phyloP scores from a whole-genome alignment of 2,329 filamentous ascomycete species.

The Calycina herbarum region DNA sequence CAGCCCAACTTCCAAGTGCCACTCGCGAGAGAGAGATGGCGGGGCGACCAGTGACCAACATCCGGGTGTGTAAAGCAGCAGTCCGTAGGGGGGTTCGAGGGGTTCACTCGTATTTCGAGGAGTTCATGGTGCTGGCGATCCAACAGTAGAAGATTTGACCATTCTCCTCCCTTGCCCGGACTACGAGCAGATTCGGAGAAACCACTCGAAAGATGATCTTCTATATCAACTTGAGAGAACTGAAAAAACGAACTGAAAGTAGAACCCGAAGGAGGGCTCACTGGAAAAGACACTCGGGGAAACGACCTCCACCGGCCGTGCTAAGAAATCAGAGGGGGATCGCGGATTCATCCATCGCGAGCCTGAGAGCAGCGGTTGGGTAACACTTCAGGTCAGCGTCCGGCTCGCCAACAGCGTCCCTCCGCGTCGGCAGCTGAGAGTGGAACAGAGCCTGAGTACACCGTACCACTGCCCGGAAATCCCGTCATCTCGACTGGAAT shows the following conservation, averaged over 20 bases:
- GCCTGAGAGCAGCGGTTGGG: background rate
- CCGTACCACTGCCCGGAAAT: conserved; percentile 4
- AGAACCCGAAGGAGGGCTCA: background rate
- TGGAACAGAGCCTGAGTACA: conserved; percentile 4
- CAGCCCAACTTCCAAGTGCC: background rate
- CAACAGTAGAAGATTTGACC: no score
- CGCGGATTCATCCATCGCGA: background rate
- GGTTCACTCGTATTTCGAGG: background rate
- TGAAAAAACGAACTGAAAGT: background rate
- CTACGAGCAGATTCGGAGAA: background rate
- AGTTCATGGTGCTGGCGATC: no score
- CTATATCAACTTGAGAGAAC: no score
- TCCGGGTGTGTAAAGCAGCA: conserved; percentile 1
- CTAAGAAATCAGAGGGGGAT: background rate
- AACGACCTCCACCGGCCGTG: background rate
- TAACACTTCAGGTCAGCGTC: background rate
- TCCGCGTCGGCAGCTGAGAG: background rate
- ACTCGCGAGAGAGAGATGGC: conserved; percentile 4
- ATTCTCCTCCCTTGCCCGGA: background rate
- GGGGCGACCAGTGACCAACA: conserved; percentile 4
- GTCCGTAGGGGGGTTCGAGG: background rate
- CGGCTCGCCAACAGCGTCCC: background rate
- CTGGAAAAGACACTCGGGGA: background rate
- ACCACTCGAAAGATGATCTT: background rate
- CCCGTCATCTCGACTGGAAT: background rate